Conservation (phyloP, 176 grass and related monocot species). For the Oryza australiensis region DNA sequence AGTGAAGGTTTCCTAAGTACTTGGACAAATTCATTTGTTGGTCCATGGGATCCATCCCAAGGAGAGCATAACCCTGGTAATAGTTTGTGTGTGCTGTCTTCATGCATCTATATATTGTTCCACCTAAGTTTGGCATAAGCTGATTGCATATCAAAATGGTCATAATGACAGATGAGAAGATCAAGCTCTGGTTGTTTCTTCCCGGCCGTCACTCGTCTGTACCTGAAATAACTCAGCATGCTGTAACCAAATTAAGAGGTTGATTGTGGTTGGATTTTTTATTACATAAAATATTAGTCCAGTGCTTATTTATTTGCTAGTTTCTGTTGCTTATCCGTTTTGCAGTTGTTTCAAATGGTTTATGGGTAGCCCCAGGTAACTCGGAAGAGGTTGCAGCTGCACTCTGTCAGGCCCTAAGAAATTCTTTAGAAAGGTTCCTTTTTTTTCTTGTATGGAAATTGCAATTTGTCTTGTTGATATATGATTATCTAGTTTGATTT, state of each 20-base stretch:
- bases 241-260: constrained; percentile 94
- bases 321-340: constrained; percentile 31
- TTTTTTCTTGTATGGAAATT: constrained; percentile 41
- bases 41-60: constrained; percentile 99
- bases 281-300: constrained; percentile 7
- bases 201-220: constrained; percentile 75
- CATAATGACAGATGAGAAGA: constrained; percentile 85
- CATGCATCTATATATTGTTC: constrained; percentile 4
- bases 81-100: constrained; percentile 19
- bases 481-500: constrained; percentile 16
- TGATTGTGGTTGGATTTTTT: constrained; percentile 38
- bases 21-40: constrained; percentile 99
- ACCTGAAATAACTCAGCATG: constrained; percentile 65
- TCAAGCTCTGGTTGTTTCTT: constrained; percentile 99
- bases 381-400: constrained; percentile 92
- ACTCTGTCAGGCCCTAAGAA: constrained; percentile 87
- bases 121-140: constrained; percentile 20
- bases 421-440: constrained; percentile 85
- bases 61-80: constrained; percentile 95
- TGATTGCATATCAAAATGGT: constrained; percentile 18
- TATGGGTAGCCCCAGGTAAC: constrained; percentile 93
- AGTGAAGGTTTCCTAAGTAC: constrained; percentile 88
- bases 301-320: constrained; percentile 35
- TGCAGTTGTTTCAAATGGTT: constrained; percentile 77
- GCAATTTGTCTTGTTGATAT: constrained; percentile 1